Conservation (phyloP, 2,329 filamentous ascomycete species). For the Emergomyces africanus region DNA sequence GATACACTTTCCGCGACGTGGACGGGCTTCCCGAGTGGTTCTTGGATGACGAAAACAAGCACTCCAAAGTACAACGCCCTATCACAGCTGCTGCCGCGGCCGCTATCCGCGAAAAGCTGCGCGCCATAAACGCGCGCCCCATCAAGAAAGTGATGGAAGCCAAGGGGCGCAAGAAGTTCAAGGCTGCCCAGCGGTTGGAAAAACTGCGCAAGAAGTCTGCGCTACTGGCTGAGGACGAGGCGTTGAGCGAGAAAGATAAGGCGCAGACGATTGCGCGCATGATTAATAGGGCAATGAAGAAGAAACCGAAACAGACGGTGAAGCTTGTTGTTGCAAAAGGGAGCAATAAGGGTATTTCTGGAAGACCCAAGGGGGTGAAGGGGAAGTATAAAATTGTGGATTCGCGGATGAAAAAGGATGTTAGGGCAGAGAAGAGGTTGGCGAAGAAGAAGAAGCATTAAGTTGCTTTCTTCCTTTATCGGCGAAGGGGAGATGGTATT, state of each 20-base stretch:
- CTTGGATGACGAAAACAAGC: slow-evolving; percentile 74
- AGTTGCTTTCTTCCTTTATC: background rate
- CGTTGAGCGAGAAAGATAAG: slow-evolving; percentile 93
- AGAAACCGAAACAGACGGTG: slow-evolving; percentile 71
- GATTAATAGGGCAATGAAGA: slow-evolving; percentile 68
- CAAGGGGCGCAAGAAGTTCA: slow-evolving; percentile 93
- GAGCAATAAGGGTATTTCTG: slow-evolving; percentile 70
- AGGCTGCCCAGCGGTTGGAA: slow-evolving; percentile 79
- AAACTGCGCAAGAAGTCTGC: slow-evolving; percentile 98
- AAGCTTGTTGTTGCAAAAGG: slow-evolving; percentile 84
- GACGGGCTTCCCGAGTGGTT: slow-evolving; percentile 98
- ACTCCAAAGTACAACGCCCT: slow-evolving; percentile 77
- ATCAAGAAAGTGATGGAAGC: slow-evolving; percentile 99
- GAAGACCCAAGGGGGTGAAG: slow-evolving; percentile 82
- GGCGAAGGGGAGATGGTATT: background rate
- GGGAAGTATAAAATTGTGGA: slow-evolving; percentile 97
- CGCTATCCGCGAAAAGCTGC: slow-evolving; percentile 88
- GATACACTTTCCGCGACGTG: slow-evolving; percentile 75
- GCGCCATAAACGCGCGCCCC: slow-evolving; percentile 83
- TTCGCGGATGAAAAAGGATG: slow-evolving; percentile 89
- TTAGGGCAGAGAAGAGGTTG: slow-evolving; percentile 69
- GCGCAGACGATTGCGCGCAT: slow-evolving; percentile 69
- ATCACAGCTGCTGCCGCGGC: slow-evolving; percentile 79
- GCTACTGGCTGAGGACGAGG: slow-evolving; percentile 74
- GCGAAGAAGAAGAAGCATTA: slow-evolving; percentile 54